A percentile compares a stretch with the other conserved stretches of the same genome.
Conservation (phyloP, 305 asterid species). For the Euphrasia arctica region DNA sequence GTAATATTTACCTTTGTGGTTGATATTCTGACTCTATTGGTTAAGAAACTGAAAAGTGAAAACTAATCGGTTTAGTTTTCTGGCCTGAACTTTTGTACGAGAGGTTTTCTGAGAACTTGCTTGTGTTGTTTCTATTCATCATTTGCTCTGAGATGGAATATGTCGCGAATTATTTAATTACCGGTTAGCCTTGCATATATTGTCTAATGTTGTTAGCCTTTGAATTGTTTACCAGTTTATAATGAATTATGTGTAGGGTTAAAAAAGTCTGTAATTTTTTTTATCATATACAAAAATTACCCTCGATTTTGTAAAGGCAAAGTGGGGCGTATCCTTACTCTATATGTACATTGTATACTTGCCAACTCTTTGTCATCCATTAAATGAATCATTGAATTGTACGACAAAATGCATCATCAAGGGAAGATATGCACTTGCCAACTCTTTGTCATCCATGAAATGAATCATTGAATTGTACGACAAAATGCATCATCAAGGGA, state of each 20-base stretch:
- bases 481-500: too few species aligned
- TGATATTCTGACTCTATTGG: conserved; percentile 1
- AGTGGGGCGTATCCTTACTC: conserved; percentile 14
- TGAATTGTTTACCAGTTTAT: not conserved
- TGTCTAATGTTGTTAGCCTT: not conserved
- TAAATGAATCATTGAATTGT: conserved; percentile 23
- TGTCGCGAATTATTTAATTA: not conserved
- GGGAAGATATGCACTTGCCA: not conserved
- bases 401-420: not conserved
- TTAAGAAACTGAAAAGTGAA: conserved; percentile 6
- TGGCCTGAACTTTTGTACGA: conserved; percentile 20
- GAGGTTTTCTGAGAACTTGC: conserved; percentile 18
- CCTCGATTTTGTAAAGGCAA: not conserved
- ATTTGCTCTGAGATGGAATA: not conserved
- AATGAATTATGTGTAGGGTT: not conserved
- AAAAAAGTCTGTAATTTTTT: too few species aligned
- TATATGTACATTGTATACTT: conserved; percentile 18
- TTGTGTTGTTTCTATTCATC: conserved; percentile 1
- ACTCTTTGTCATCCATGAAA: too few species aligned
- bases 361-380: not conserved
- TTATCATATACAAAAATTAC: conserved; percentile 11
- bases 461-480: too few species aligned
- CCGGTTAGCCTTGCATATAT: not conserved
- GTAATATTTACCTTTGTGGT: conserved; percentile 15
- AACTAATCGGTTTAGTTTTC: conserved; percentile 19